phyloP scores from a whole-genome alignment of 768 basidiomycete species.

The Lactarius psammicola region DNA sequence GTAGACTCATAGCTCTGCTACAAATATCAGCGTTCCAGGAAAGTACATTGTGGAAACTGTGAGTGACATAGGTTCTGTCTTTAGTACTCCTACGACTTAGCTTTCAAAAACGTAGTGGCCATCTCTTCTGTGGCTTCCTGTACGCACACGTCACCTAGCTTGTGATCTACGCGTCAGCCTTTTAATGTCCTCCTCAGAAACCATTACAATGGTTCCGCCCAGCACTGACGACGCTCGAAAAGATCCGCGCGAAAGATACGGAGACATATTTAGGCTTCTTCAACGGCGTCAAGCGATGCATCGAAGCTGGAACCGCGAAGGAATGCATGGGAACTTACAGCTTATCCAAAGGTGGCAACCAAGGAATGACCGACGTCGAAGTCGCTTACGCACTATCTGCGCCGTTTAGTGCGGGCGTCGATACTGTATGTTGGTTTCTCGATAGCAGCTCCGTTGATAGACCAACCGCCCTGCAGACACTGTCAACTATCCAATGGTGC shows the following conservation, averaged over 20 bases:
- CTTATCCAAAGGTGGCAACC: conserved; percentile 2
- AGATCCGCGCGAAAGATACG: background rate
- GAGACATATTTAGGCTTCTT: conserved; percentile 2
- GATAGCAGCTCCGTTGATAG: background rate
- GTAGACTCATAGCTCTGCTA: background rate
- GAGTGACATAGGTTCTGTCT: background rate
- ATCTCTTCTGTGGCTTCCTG: conserved; percentile 20
- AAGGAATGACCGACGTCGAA: conserved; percentile 11
- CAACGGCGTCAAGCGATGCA: conserved; percentile 5
- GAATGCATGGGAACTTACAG: conserved; percentile 15
- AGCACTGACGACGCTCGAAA: background rate
- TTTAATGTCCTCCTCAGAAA: background rate
- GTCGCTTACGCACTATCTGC: conserved; percentile 19
- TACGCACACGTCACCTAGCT: background rate
- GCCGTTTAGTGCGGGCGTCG: conserved; percentile 22
- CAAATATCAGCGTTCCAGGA: conserved; percentile 4
- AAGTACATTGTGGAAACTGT: conserved; percentile 14
- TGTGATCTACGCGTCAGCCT: background rate
- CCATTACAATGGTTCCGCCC: conserved; percentile 25
- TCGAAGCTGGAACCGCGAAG: conserved; percentile 9
- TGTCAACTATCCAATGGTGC: conserved; percentile 8
- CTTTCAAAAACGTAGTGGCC: conserved; percentile 1
- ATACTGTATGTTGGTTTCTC: conserved; percentile 12
- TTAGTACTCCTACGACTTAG: background rate
- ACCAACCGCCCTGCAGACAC: conserved; percentile 3